Base-by-base conservation (phyloP, 257 asterid species). In the Gentiana straminea region DNA sequence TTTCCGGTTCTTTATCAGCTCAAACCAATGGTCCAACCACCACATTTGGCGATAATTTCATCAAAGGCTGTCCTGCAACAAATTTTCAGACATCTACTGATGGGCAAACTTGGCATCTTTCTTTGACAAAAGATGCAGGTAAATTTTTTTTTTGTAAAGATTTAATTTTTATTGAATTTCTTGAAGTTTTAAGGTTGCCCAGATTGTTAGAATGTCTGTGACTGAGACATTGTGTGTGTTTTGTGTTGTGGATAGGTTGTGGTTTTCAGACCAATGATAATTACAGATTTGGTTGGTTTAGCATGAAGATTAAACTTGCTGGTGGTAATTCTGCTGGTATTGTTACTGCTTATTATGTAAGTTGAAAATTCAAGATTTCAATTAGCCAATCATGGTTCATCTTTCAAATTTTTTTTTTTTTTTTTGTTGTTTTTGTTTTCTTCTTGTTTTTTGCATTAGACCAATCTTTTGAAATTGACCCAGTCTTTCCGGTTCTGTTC, bases 321-420 rank as follows among this genome's bases (percentile, higher is more conserved):
- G 94, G 86, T 8, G 96, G 95, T 8, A 94, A 91, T 75, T 84
- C 98, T 35, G 98, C 98, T 47, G 98, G 98, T 52, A 95, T 91
- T 9, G 98, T 91, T 7, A 91, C 98, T n/a, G 98, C 98, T 45
- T 91, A 80, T 69, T 91, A 87, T 52, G 98, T 91, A 71, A 81
- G 89, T 63, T 15, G 8, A 56, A 52, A 56, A 52, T 3, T 33
- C 38, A 55, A 59, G 32, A 52, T 35, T 33, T 13, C 6, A 43
- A 24, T 24, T 24, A 24, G 24, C 24, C 24, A 24, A 24, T 24
- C 24, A 24, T 24, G 24, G 24, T 24, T 24, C 24, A 24, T 24
- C 24, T 5, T 4, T 33, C n/a, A n/a, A n/a, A n/a, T n/a, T n/a
- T n/a, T n/a, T n/a, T n/a, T n/a, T n/a, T n/a, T n/a, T n/a, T n/a